Base-by-base conservation (phyloP, 805 yeast genomes). In the Wickerhamiella musiphila region DNA sequence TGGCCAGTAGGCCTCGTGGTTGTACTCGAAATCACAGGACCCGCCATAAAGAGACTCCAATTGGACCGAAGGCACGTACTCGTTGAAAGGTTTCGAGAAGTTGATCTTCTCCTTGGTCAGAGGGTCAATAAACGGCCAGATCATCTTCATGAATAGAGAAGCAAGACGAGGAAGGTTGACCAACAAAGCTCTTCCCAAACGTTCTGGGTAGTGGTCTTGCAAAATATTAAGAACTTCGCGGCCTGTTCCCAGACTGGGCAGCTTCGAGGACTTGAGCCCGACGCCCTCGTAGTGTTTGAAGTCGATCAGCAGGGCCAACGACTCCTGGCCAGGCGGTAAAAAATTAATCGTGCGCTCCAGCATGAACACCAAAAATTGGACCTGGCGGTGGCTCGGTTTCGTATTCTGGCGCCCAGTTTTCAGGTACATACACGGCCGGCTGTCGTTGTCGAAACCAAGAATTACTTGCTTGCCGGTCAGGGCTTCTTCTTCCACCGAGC, bases 381-480 rank as follows among this genome's bases (percentile, higher is more conserved):
- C 94, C 51, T 90, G 99, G 45, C 86, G 68, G 40, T 72, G 76
- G 1, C 90, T 70, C 3, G 90, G 71, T 48, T 81, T 79, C 11
- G 99, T 90, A 58, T 90, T 90, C 56, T 90, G 98, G 51, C 93
- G 69, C 10, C 96, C 96, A 1, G 94, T 93, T 53, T 79, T 78
- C 51, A 90, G 63, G 53, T 86, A 86, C 22, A 90, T 58, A 48
- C 95, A 86, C 4, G 98, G 96, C 51, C 99, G 70, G 16, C 76
- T 66, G 47, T 78, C 83, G 45, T 75, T 77, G 49, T 90, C 98
- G 50, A 61, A 90, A 15, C 99, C 99, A 29, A 90, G 58, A 32
- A 86, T 73, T 16, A 86, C 76, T 54, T 86, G 82, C 54, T 90
- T 90, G 35, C 98, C 99, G 0, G 93, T 75, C 50, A 72, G 84